These are phyloP conservation scores for Bipolaris bicolor DNA, from an alignment of 2,329 filamentous ascomycete genomes.

Conservation along the genomic window DNA sequence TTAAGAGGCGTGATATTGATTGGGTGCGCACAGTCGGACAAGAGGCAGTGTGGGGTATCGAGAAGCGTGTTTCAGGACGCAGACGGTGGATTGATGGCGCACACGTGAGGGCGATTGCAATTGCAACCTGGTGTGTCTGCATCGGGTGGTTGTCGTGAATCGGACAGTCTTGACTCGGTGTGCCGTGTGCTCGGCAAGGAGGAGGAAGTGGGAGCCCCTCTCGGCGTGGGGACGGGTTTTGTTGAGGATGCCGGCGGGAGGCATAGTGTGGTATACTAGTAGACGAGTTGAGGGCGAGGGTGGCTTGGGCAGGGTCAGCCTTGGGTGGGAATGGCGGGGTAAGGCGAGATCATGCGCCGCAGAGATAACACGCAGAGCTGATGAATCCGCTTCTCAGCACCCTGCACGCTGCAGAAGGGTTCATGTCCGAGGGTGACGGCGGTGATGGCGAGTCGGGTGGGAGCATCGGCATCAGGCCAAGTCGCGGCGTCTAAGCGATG, in stretches of 20 bases:
- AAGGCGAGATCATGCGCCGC: neutral
- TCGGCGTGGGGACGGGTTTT: neutral
- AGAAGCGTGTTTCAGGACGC: constrained; percentile 5
- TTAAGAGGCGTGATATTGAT: neutral
- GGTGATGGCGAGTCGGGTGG: neutral
- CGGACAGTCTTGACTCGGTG: neutral
- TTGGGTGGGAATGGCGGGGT: constrained; percentile 8
- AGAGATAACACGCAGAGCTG: neutral
- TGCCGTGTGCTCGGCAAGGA: neutral
- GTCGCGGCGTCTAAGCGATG: constrained; percentile 1
- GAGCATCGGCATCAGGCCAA: neutral
- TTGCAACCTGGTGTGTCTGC: neutral
- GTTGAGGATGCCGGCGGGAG: constrained; percentile 2
- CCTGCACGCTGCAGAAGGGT: neutral
- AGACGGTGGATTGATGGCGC: neutral
- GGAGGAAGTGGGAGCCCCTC: neutral
- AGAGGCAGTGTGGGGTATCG: constrained; percentile 5
- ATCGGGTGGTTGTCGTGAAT: neutral
- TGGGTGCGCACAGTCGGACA: neutral
- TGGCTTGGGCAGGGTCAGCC: constrained; percentile 5
- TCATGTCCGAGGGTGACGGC: neutral
- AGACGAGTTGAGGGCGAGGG: neutral
- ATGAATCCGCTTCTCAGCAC: neutral
- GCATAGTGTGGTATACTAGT: neutral
- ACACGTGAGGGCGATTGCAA: constrained; percentile 3